Conservation (phyloP, 1,284 basidiomycete genomes). For the Thecaphora frezii region DNA sequence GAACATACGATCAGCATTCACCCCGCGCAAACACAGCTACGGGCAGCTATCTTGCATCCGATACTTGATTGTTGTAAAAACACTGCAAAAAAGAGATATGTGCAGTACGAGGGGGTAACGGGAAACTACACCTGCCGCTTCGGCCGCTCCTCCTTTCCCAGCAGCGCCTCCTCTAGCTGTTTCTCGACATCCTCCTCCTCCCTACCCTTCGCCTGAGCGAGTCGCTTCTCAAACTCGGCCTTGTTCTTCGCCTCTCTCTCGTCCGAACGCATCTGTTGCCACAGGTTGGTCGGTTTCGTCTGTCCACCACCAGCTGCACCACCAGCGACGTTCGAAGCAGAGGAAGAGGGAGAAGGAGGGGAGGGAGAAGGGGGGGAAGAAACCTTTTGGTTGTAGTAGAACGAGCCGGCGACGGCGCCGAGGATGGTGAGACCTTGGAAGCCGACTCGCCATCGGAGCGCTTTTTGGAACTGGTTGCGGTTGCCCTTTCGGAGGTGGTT, state of each 20-base stretch:
- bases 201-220: constrained; percentile 17
- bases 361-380: neutral
- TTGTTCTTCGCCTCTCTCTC: constrained; percentile 23
- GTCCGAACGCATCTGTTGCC: constrained; percentile 30
- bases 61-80: no score
- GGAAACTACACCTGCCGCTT: no score
- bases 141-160: constrained; percentile 36
- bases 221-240: constrained; percentile 13
- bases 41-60: no score
- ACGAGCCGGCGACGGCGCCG: constrained; percentile 46
- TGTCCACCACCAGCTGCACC: constrained; percentile 15
- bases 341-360: neutral
- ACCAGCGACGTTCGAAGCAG: neutral
- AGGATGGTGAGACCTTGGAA: constrained; percentile 56
- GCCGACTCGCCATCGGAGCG: constrained; percentile 55
- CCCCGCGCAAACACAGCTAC: no score
- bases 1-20: no score
- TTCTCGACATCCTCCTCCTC: constrained; percentile 26
- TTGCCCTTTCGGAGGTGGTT: constrained; percentile 53
- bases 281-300: constrained; percentile 22
- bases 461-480: constrained; percentile 49
- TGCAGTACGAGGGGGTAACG: no score
- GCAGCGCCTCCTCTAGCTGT: constrained; percentile 27
- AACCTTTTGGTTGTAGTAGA: constrained; percentile 42
- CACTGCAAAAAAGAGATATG: no score